phyloP scores from a whole-genome alignment of 192 early-diverging fungal genomes.

The Umbelopsis sp. region DNA sequence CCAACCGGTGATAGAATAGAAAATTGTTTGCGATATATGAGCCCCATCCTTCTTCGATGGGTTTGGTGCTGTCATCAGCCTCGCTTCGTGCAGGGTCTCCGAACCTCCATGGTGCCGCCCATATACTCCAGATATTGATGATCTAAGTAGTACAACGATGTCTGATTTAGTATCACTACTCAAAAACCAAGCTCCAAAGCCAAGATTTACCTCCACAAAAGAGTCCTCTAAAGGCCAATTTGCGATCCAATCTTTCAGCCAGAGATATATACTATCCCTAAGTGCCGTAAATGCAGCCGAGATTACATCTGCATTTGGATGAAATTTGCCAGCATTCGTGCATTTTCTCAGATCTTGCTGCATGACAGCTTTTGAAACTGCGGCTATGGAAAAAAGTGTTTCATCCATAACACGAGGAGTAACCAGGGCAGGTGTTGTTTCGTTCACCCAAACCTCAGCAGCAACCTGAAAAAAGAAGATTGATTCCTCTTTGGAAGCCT shows the following conservation, averaged over 20 bases:
- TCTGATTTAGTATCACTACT: neutral
- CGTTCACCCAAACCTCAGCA: slow-evolving; percentile 1
- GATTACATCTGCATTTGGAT: neutral
- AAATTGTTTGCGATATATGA: neutral
- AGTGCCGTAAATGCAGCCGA: neutral
- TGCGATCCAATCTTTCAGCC: neutral
- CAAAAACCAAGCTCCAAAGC: neutral
- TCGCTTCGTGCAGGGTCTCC: slow-evolving; percentile 5
- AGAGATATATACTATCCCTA: neutral
- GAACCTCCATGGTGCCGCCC: slow-evolving; percentile 9
- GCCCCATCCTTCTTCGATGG: slow-evolving; percentile 13
- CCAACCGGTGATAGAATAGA: neutral
- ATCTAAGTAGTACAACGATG: neutral
- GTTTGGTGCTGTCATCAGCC: neutral
- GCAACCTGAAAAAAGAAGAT: slow-evolving; percentile 5
- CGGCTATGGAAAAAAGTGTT: neutral
- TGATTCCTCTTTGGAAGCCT: slow-evolving; percentile 7
- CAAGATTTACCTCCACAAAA: neutral
- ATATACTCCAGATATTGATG: slow-evolving; percentile 5
- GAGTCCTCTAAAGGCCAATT: slow-evolving; percentile 18
- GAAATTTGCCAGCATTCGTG: neutral
- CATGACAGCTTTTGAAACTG: neutral
- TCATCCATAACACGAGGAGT: neutral
- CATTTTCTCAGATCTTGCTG: neutral
- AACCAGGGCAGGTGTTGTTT: neutral